Evolutionary conservation across 345 rosid species (phyloP).

Genomic region (Eucalyptus polyanthemos): DNA sequence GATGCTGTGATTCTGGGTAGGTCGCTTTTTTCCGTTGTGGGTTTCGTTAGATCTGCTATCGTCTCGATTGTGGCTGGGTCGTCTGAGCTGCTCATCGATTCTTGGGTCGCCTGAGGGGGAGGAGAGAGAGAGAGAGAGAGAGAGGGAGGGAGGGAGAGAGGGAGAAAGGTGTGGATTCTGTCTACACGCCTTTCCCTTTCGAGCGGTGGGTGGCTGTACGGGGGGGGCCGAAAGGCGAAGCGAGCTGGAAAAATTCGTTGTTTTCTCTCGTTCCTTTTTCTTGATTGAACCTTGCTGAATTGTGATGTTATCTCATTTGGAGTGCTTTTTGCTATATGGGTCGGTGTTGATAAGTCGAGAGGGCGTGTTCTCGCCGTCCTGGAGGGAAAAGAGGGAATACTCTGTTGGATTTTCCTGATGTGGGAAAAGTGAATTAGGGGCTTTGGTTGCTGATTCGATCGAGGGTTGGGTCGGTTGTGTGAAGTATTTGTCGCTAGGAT

Average conservation of each 20-base stretch:
- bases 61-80: background rate
- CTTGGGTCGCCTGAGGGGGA: background rate
- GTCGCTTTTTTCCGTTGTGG: background rate
- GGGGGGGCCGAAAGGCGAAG: background rate
- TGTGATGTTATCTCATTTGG: background rate
- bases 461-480: background rate
- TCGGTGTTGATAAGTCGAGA: background rate
- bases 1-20: background rate
- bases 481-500: background rate
- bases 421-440: background rate
- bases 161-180: background rate
- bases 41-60: background rate
- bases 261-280: background rate
- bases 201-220: background rate
- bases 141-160: background rate
- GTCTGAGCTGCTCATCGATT: background rate
- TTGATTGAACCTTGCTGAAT: background rate
- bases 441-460: background rate
- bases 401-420: background rate
- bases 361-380: background rate
- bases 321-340: background rate
- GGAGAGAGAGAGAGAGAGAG: background rate
- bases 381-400: background rate
- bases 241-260: background rate
- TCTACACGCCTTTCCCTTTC: background rate